phyloP scores from a whole-genome alignment of 2,329 filamentous ascomycete species.

The Paecilomyces formosus region DNA sequence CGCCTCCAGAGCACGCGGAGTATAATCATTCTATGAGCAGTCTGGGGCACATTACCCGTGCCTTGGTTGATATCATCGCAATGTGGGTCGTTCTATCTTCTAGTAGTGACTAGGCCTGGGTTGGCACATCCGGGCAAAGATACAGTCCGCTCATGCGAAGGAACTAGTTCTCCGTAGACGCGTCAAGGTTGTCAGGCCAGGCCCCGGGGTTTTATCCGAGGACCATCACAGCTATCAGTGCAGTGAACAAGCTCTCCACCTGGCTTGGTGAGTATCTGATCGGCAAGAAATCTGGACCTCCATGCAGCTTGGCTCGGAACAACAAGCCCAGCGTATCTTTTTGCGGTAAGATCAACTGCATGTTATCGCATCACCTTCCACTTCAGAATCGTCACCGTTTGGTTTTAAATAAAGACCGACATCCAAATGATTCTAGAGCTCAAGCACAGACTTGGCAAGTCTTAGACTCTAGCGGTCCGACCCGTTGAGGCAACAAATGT shows the following conservation, averaged over 20 bases:
- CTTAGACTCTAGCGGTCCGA: too few relatives aligned
- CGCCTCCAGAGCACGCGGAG: not conserved
- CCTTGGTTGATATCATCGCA: not conserved
- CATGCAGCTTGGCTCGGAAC: not conserved
- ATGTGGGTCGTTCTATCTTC: not conserved
- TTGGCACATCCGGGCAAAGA: not conserved
- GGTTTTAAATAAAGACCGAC: not conserved
- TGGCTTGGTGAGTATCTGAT: not conserved
- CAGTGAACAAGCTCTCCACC: slow-evolving; percentile 3
- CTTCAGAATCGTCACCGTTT: not conserved
- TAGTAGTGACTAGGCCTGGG: not conserved
- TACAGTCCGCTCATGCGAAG: not conserved
- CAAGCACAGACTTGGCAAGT: not conserved
- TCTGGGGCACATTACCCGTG: not conserved
- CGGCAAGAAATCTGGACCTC: not conserved
- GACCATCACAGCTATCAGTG: slow-evolving; percentile 12
- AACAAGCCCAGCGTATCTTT: too few relatives aligned
- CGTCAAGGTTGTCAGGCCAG: slow-evolving; percentile 10
- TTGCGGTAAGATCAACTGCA: not conserved
- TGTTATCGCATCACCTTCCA: not conserved
- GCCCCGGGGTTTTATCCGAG: slow-evolving; percentile 21
- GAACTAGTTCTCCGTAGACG: too few relatives aligned
- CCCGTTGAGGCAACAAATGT: too few relatives aligned
- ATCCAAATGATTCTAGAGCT: not conserved
- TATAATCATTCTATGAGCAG: not conserved